Conservation (phyloP, 2,329 filamentous ascomycete species). For the Phyllosticta citribraziliensis region DNA sequence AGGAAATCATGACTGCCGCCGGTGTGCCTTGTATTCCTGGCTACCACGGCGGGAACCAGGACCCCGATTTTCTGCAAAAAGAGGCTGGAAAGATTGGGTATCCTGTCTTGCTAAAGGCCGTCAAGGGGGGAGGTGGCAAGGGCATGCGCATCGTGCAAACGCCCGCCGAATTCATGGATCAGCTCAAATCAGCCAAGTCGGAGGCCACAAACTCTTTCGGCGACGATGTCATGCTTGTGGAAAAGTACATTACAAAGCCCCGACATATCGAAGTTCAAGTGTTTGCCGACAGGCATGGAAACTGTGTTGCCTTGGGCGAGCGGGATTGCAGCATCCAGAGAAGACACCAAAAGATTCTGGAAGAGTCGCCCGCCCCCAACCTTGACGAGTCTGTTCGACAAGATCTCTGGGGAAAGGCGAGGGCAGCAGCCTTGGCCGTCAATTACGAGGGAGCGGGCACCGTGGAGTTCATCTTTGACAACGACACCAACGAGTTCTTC, state of each 20-base stretch:
- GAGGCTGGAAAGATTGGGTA: conserved; percentile 65
- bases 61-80: conserved; percentile 48
- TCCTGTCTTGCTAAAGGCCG: conserved; percentile 55
- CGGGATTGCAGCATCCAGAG: conserved; percentile 57
- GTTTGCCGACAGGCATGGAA: conserved; percentile 56
- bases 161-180: conserved; percentile 49
- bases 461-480: conserved; percentile 61
- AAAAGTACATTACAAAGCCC: conserved; percentile 59
- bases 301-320: conserved; percentile 54
- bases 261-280: conserved; percentile 59
- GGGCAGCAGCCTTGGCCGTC: conserved; percentile 53
- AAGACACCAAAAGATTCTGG: conserved; percentile 56
- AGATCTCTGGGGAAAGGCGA: conserved; percentile 56
- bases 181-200: conserved; percentile 53
- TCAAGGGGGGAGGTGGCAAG: conserved; percentile 59
- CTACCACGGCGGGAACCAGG: conserved; percentile 83
- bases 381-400: conserved; percentile 49
- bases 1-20: conserved; percentile 94
- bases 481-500: conserved; percentile 55
- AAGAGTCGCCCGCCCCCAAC: conserved; percentile 56
- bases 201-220: conserved; percentile 56
- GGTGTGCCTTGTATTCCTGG: conserved; percentile 93
- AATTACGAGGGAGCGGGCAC: conserved; percentile 58
- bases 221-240: conserved; percentile 56
- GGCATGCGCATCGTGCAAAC: conserved; percentile 55